These are phyloP conservation scores for Uronychia binucleata DNA, from an alignment of 73 alveolate species.

Conservation along the genomic window DNA sequence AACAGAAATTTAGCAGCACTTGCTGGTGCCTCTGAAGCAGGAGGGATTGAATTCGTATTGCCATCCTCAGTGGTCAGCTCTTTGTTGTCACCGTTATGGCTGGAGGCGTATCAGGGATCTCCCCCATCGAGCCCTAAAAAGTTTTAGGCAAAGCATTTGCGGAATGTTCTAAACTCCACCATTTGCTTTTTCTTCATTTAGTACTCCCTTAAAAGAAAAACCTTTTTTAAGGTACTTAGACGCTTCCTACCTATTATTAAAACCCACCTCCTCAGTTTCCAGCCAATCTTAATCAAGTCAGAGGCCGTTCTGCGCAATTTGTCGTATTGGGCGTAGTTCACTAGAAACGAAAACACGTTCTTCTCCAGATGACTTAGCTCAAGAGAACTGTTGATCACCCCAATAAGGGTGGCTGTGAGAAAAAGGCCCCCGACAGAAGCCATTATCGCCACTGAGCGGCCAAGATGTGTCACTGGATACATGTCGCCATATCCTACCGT, in stretches of 20 bases:
- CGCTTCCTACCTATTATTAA: neutral
- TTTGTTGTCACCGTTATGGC: neutral
- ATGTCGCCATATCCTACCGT: constrained; percentile 92
- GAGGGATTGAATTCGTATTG: neutral
- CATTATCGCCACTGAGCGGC: neutral
- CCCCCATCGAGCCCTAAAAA: neutral
- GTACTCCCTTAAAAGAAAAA: neutral
- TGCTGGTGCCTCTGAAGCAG: neutral
- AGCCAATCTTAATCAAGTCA: neutral
- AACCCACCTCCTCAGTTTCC: neutral
- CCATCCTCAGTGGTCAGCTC: neutral
- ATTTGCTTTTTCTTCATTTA: neutral
- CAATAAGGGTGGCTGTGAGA: neutral
- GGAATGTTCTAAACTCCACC: neutral
- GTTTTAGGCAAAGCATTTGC: neutral
- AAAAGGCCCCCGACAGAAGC: neutral
- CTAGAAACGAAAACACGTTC: neutral
- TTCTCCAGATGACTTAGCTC: neutral
- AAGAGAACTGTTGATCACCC: neutral
- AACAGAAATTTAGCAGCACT: neutral
- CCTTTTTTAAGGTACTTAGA: neutral
- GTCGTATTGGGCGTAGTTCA: neutral
- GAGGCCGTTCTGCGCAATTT: neutral
- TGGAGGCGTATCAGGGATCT: neutral
- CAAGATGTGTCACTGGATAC: constrained; percentile 61